Conservation (phyloP, 2,329 filamentous ascomycete species). For the Xenoacremonium recifei region DNA sequence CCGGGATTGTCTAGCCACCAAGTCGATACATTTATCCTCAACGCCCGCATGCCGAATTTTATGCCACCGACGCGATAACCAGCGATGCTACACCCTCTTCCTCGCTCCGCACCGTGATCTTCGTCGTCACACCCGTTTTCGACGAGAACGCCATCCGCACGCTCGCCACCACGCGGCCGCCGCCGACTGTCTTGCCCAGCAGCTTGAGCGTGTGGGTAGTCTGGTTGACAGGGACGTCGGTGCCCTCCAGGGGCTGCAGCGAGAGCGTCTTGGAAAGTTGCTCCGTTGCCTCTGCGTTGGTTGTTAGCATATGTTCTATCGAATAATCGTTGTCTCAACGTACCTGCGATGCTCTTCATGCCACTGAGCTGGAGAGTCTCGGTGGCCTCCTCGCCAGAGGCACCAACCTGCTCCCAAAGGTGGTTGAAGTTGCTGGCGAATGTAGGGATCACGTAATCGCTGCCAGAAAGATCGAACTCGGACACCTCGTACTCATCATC, state of each 20-base stretch:
- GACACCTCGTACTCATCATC: slow-evolving; percentile 98
- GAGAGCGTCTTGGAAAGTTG: slow-evolving; percentile 83
- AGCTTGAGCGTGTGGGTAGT: slow-evolving; percentile 94
- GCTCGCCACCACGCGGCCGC: slow-evolving; percentile 82
- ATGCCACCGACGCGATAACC: slow-evolving; percentile 82
- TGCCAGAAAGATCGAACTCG: slow-evolving; percentile 85
- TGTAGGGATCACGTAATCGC: slow-evolving; percentile 89
- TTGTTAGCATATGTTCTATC: not conserved
- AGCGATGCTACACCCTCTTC: slow-evolving; percentile 86
- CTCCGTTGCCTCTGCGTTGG: slow-evolving; percentile 77
- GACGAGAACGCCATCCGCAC: slow-evolving; percentile 92
- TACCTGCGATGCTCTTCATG: slow-evolving; percentile 91
- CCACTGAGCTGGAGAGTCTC: slow-evolving; percentile 87
- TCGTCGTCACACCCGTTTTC: slow-evolving; percentile 92
- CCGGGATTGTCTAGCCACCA: slow-evolving; percentile 28
- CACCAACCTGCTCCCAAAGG: slow-evolving; percentile 90
- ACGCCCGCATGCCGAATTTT: slow-evolving; percentile 39
- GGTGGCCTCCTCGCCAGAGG: slow-evolving; percentile 83
- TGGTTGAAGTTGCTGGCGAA: slow-evolving; percentile 96
- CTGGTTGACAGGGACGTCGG: slow-evolving; percentile 82
- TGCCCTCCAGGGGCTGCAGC: slow-evolving; percentile 90
- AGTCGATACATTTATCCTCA: slow-evolving; percentile 34
- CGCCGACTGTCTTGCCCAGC: slow-evolving; percentile 90
- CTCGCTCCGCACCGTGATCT: slow-evolving; percentile 88
- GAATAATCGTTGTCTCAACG: slow-evolving; percentile 30